These are phyloP conservation scores for Trichoderma simmonsii DNA, from an alignment of 2,329 filamentous ascomycete species.

Conservation along the genomic window DNA sequence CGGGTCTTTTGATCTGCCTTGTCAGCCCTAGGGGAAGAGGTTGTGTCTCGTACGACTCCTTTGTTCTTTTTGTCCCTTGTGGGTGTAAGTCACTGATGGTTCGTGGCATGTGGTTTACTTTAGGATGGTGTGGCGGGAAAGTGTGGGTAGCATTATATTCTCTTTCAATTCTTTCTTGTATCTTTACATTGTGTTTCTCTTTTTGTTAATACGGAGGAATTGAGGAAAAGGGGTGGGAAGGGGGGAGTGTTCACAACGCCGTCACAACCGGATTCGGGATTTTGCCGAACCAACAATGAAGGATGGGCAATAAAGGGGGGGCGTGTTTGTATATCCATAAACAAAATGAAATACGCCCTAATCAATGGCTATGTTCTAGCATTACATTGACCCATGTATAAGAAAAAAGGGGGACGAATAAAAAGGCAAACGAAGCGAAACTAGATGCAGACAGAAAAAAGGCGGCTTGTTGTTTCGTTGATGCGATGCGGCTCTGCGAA, in stretches of 20 bases:
- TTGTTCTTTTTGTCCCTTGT: neutral
- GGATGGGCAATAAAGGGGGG: neutral
- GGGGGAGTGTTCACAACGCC: neutral
- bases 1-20: neutral
- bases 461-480: neutral
- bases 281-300: neutral
- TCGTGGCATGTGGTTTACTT: neutral
- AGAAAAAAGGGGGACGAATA: neutral
- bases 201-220: neutral
- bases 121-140: neutral
- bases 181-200: neutral
- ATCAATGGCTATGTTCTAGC: neutral
- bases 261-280: neutral
- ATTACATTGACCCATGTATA: neutral
- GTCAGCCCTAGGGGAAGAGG: constrained; percentile 5
- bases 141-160: neutral
- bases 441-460: neutral
- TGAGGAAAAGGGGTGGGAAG: neutral
- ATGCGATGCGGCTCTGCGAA: neutral
- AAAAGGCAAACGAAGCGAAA: neutral
- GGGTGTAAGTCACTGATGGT: neutral
- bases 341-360: neutral
- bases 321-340: too few species aligned
- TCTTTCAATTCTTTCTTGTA: neutral
- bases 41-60: neutral